phyloP scores from a whole-genome alignment of 768 basidiomycete genomes.

The Cyclocybe aegerita region DNA sequence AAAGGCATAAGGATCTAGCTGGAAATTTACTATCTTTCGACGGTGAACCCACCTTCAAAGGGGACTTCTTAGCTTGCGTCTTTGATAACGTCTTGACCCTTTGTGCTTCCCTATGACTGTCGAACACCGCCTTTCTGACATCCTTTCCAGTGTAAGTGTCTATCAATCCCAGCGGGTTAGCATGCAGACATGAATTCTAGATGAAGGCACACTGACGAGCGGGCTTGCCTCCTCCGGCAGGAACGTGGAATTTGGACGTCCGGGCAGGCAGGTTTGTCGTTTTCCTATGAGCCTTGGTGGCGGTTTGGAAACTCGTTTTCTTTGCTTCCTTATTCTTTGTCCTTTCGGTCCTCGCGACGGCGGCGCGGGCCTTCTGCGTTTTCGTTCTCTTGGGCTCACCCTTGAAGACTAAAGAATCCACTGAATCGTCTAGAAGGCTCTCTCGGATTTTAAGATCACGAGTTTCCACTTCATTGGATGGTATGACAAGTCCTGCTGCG shows the following conservation, averaged over 20 bases:
- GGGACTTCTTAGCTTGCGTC: background rate
- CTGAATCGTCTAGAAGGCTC: too few species aligned
- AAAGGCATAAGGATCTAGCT: background rate
- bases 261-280: conserved; percentile 4
- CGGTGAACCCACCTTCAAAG: background rate
- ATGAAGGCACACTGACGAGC: background rate
- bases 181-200: background rate
- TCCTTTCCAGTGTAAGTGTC: conserved; percentile 1
- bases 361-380: background rate
- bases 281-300: background rate
- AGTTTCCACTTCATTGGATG: background rate
- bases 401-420: background rate
- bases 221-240: conserved; percentile 1
- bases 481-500: conserved; percentile 2
- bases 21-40: background rate
- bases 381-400: background rate
- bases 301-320: background rate
- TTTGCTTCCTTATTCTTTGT: background rate
- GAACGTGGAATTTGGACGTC: background rate
- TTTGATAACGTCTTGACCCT: background rate
- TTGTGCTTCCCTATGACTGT: background rate
- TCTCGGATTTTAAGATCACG: background rate
- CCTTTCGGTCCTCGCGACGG: background rate
- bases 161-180: background rate
- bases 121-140: conserved; percentile 7